Base-by-base conservation (phyloP, 1,284 basidiomycete genomes). In the Ganoderma lingzhi region DNA sequence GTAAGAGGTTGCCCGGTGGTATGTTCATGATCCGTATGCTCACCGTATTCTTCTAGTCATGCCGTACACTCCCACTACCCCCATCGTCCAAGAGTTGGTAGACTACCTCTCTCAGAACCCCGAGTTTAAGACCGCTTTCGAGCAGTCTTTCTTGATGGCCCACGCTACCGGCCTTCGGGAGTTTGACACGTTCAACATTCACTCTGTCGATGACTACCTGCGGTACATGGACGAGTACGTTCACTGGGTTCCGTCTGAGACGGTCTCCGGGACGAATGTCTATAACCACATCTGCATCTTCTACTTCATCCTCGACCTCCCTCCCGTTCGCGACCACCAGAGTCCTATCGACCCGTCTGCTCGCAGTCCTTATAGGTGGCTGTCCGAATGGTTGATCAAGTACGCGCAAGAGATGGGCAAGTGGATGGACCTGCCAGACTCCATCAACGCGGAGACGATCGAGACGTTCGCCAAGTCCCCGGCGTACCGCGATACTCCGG, bases 351-450 rank as follows among this genome's bases (percentile, higher is more conserved):
- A 64, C 17, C 75, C 75, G 3, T 44, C 51, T 48, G 44, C 68
- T 3, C 58, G n/a, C 10, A 14, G 67, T 6, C 72, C 73, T 0
- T 73, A 60, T n/a, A 59, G 64, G 12, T 73, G 69, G 69, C 66
- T 76, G 41, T 71, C 70, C 2, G 23, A 74, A 15, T 76, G 74
- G 75, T 45, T 75, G 37, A 71, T 75, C 59, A 15, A 55, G 14
- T 76, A 75, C 64, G 72, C 72, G 19, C n/a, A 69, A 63, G 72
- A 65, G 48, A 66, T 76, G 53, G 75, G 72, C 6, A 64, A 19
- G 53, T 76, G 64, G 63, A 73, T 75, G 71, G 66, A 71, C 62
- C 61, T 66, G 4, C 59, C 69, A 0, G 72, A 61, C 12, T 75
- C 73, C 23, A 72, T 76, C 68, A 73, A 28, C 53, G 59, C 45